phyloP scores from a whole-genome alignment of 2,329 filamentous ascomycete genomes.

The Nothopassalora personata region DNA sequence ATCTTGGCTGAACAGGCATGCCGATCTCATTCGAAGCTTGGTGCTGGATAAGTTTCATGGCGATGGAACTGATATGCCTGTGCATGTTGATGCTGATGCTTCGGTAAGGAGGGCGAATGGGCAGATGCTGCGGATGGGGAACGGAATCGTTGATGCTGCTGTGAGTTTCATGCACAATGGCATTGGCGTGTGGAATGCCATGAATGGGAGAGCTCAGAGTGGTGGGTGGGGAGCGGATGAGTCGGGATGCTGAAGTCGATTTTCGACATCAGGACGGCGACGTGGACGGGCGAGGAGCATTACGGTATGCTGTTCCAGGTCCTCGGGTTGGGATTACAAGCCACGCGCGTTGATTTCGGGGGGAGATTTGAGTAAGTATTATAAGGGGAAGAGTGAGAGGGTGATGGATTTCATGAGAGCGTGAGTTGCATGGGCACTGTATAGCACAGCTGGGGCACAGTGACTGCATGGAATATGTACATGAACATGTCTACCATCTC shows the following conservation, averaged over 20 bases:
- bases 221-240: slow-evolving; percentile 21
- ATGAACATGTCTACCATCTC: too few relatives aligned
- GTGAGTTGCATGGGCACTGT: not conserved
- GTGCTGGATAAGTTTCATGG: slow-evolving; percentile 55
- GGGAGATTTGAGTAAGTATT: slow-evolving; percentile 16
- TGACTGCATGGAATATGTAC: not conserved
- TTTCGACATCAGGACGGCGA: not conserved
- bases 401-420: slow-evolving; percentile 4
- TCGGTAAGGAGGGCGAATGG: slow-evolving; percentile 32
- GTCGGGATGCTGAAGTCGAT: not conserved
- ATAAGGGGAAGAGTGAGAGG: slow-evolving; percentile 17
- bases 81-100: slow-evolving; percentile 39
- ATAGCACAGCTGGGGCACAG: not conserved
- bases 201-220: slow-evolving; percentile 13
- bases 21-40: slow-evolving; percentile 53
- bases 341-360: not conserved
- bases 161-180: slow-evolving; percentile 24
- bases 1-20: slow-evolving; percentile 61
- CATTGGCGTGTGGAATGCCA: slow-evolving; percentile 22
- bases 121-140: slow-evolving; percentile 17
- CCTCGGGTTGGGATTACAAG: not conserved
- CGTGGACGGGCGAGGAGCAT: not conserved
- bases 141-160: slow-evolving; percentile 22
- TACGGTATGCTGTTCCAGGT: not conserved
- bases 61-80: slow-evolving; percentile 24